A percentile compares a stretch with the other conserved stretches of the same genome.
These are phyloP conservation scores for Eimeria falciformis DNA, from an alignment of 169 alveolate species.

Conservation along the genomic window DNA sequence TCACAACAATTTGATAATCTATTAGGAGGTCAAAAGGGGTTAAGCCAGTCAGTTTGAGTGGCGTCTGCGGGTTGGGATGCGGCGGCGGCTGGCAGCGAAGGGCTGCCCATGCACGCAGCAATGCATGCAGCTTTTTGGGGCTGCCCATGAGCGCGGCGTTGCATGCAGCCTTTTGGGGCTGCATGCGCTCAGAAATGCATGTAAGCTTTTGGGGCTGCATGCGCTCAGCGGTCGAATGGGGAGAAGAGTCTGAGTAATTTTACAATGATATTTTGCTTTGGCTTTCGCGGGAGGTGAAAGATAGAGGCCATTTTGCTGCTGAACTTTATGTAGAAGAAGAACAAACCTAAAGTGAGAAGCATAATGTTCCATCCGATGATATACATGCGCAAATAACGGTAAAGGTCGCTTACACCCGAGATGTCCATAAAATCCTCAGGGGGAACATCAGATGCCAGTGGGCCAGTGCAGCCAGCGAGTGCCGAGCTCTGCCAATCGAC, in stretches of 20 bases:
- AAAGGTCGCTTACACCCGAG: conserved; percentile 22
- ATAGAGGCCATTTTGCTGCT: conserved; percentile 56
- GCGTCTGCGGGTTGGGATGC: no score
- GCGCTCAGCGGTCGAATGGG: conserved; percentile 17
- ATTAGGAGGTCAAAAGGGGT: no score
- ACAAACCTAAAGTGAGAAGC: background rate
- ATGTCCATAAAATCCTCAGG: conserved; percentile 1
- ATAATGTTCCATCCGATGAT: conserved; percentile 39
- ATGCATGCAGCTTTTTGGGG: no score
- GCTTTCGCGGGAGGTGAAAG: background rate
- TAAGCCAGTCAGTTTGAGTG: no score
- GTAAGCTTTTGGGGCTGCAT: no score
- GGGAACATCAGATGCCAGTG: background rate
- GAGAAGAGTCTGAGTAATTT: conserved; percentile 24
- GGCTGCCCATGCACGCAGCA: no score
- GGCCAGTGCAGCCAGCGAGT: background rate
- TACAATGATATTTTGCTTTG: background rate
- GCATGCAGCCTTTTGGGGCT: no score
- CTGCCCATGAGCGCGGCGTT: no score
- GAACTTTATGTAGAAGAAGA: conserved; percentile 11
- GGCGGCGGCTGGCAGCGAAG: no score
- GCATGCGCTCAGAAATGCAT: no score
- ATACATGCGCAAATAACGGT: conserved; percentile 37
- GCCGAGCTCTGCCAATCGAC: background rate
- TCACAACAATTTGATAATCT: no score